Base-by-base conservation (phyloP, 768 basidiomycete species). In the Strobilomyces dryophilus region DNA sequence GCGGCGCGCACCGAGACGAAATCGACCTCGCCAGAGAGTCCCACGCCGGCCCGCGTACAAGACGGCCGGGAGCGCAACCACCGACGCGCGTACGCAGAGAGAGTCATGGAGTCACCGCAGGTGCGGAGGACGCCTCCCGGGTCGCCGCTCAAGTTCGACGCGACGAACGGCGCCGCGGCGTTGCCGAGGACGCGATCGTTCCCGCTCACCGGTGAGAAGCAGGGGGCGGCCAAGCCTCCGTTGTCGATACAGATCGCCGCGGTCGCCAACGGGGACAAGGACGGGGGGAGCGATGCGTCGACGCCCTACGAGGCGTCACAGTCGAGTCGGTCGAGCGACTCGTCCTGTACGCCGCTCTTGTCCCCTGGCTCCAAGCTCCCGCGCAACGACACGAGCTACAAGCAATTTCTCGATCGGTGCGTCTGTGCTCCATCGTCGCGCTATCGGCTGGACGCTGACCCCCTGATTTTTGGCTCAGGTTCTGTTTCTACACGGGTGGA, bases 401-500 rank as follows among this genome's bases (percentile, higher is more conserved):
- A 73, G 54, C 76, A 80, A 53, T 82, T 90, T 54, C 65, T 90
- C 53, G 80, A 81, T 68, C 82, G 75, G 87, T 87, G 60, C 43
- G 82, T 29, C 29, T 6, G 24, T 24, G 24, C 29, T 29, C 29
- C 7, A 4, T 24, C 29, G 29, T 29, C 29, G 5, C 29, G 29
- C 29, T 3, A 1, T 1, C 29, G 29, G 29, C 24, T 24, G 24
- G 29, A 29, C 40, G 27, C 20, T 64, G 40, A 70, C 8, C 29
- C 9, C 8, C 29, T 29, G 7, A 6, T 29, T 29, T 29, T 24
- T 24, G 24, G 57, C 39, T 12, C 49, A 91, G 89, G 60, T 90
- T 86, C 68, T 91, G 89, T 72, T 91, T 90, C 71, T 91, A 80
- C 69, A 90, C 89, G 3, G 89, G 89, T 1, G 60, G 75, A 4